Conservation (phyloP, 2,329 filamentous ascomycete species). For the Epichloe brachyelytri region DNA sequence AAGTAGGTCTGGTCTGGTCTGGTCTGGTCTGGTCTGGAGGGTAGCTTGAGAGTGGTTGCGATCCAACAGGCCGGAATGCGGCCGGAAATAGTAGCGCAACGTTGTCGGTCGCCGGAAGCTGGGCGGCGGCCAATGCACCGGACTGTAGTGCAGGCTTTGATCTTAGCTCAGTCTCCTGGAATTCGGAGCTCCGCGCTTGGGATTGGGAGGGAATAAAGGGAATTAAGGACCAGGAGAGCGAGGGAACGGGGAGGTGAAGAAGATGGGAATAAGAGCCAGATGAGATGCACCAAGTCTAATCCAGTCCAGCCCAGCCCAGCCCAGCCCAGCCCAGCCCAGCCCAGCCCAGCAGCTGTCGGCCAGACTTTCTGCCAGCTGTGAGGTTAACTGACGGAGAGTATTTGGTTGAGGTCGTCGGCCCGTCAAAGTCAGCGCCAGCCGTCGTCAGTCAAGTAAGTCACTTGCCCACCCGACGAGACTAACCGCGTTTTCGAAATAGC, state of each 20-base stretch:
- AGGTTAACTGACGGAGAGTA: neutral
- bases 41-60: neutral
- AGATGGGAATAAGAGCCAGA: slow-evolving; percentile 8
- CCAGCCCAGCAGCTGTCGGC: neutral
- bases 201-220: slow-evolving; percentile 1
- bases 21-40: neutral
- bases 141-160: neutral
- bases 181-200: neutral
- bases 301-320: neutral
- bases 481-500: neutral
- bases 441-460: neutral
- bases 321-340: neutral
- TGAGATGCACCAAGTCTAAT: neutral
- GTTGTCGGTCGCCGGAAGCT: slow-evolving; percentile 16
- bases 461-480: neutral
- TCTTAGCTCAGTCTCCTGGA: no score
- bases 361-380: neutral
- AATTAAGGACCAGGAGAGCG: neutral
- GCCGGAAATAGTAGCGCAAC: slow-evolving; percentile 5
- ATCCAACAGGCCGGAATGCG: neutral
- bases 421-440: neutral
- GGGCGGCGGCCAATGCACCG: neutral
- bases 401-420: neutral
- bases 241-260: slow-evolving; percentile 8
- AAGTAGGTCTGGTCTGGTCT: neutral